These are phyloP conservation scores for Sugiyamaella paludigena DNA, from an alignment of 1,139 yeast species.

Conservation along the genomic window DNA sequence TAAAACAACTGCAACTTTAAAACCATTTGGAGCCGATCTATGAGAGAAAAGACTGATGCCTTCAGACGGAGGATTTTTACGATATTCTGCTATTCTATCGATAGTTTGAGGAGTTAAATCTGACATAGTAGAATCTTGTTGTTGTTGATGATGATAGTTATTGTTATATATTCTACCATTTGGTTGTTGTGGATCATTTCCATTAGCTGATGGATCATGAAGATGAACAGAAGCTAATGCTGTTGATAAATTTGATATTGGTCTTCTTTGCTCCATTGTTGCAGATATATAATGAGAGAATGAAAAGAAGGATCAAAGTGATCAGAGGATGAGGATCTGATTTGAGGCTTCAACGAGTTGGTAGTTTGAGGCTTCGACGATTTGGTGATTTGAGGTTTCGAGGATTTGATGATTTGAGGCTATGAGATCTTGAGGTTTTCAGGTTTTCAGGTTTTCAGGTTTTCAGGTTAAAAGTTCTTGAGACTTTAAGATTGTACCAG, in stretches of 20 bases:
- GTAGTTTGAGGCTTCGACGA: background rate
- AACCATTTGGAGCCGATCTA: slow-evolving; percentile 94
- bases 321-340: background rate
- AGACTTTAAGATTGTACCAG: no score
- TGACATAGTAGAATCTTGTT: slow-evolving; percentile 8
- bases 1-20: slow-evolving; percentile 88
- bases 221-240: slow-evolving; percentile 34
- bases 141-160: slow-evolving; percentile 12
- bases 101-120: slow-evolving; percentile 15
- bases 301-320: background rate
- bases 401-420: background rate
- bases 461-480: no score
- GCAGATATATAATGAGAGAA: background rate
- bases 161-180: background rate
- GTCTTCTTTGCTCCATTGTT: slow-evolving; percentile 14
- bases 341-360: no score
- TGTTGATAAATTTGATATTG: slow-evolving; percentile 34
- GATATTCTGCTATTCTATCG: slow-evolving; percentile 65
- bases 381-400: background rate
- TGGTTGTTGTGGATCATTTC: slow-evolving; percentile 3
- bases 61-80: slow-evolving; percentile 73
- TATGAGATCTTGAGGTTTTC: no score
- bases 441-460: no score
- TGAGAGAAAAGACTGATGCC: slow-evolving; percentile 89
- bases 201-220: slow-evolving; percentile 17